Evolutionary conservation across 352 stramenopile species (phyloP).

Genomic region (Phytophthora sp.): DNA sequence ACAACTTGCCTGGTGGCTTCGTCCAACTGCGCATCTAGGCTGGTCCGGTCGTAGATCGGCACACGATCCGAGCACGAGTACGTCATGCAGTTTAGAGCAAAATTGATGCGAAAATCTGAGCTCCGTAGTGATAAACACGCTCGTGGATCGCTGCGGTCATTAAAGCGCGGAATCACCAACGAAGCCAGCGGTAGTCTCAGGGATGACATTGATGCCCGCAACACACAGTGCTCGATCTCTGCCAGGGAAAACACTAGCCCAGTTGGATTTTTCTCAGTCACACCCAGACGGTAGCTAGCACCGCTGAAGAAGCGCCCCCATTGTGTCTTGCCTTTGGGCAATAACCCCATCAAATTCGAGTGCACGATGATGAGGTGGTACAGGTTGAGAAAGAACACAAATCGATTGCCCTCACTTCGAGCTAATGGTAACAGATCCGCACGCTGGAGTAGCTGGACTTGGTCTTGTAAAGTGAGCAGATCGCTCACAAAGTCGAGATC

Average conservation of each 20-base stretch:
- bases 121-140: slow-evolving; percentile 28
- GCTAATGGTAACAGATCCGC: slow-evolving; percentile 27
- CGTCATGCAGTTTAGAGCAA: slow-evolving; percentile 67
- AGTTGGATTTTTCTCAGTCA: neutral
- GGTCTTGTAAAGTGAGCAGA: slow-evolving; percentile 46
- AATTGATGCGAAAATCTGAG: slow-evolving; percentile 60
- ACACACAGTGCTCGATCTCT: slow-evolving; percentile 61
- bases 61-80: slow-evolving; percentile 48
- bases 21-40: slow-evolving; percentile 60
- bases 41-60: slow-evolving; percentile 43
- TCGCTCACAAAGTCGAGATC: slow-evolving; percentile 11
- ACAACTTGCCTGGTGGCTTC: slow-evolving; percentile 38
- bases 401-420: slow-evolving; percentile 28
- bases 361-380: slow-evolving; percentile 62
- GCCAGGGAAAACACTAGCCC: slow-evolving; percentile 52
- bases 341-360: slow-evolving; percentile 43
- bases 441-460: slow-evolving; percentile 38
- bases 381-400: slow-evolving; percentile 62
- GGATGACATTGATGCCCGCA: slow-evolving; percentile 49
- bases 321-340: slow-evolving; percentile 52
- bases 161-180: slow-evolving; percentile 51
- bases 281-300: slow-evolving; percentile 51
- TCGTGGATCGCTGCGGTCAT: slow-evolving; percentile 30
- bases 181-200: slow-evolving; percentile 47
- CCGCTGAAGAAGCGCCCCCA: slow-evolving; percentile 73